phyloP scores from a whole-genome alignment of 2,329 filamentous ascomycete genomes.

The Ceratocystis albifundus region DNA sequence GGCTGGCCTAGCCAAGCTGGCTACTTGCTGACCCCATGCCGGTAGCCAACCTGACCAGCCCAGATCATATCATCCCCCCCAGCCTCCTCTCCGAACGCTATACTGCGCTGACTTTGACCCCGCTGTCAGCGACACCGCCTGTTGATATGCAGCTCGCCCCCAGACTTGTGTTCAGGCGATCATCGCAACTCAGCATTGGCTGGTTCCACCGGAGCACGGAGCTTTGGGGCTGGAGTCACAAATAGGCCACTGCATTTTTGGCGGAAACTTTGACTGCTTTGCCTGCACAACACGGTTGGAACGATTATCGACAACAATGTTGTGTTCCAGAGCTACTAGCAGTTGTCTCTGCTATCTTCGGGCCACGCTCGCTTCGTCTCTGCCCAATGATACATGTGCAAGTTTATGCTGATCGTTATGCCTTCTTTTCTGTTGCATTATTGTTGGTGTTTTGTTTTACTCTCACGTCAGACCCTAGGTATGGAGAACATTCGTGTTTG shows the following conservation, averaged over 20 bases:
- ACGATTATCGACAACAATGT: slow-evolving; percentile 17
- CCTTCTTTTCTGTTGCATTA: neutral
- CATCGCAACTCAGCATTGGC: slow-evolving; percentile 5
- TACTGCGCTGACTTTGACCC: neutral
- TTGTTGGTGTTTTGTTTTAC: neutral
- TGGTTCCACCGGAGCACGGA: slow-evolving; percentile 16
- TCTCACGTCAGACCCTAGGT: neutral
- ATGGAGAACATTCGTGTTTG: neutral
- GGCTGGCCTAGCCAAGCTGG: neutral
- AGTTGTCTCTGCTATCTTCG: neutral
- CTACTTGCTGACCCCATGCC: neutral
- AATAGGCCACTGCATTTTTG: slow-evolving; percentile 10
- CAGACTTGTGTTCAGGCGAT: slow-evolving; percentile 9
- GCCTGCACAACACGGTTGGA: slow-evolving; percentile 20
- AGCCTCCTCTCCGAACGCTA: neutral
- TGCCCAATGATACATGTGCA: neutral
- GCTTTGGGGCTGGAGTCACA: slow-evolving; percentile 10
- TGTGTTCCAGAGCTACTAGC: slow-evolving; percentile 18
- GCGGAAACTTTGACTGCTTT: slow-evolving; percentile 16
- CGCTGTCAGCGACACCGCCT: slow-evolving; percentile 8
- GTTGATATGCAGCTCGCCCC: slow-evolving; percentile 9
- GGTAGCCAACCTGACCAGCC: neutral
- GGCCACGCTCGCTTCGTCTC: neutral
- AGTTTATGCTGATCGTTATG: slow-evolving; percentile 7
- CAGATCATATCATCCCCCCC: neutral